Evolutionary conservation across 306 rosid genomes (phyloP).

Genomic region (Carpinus fangiana): DNA sequence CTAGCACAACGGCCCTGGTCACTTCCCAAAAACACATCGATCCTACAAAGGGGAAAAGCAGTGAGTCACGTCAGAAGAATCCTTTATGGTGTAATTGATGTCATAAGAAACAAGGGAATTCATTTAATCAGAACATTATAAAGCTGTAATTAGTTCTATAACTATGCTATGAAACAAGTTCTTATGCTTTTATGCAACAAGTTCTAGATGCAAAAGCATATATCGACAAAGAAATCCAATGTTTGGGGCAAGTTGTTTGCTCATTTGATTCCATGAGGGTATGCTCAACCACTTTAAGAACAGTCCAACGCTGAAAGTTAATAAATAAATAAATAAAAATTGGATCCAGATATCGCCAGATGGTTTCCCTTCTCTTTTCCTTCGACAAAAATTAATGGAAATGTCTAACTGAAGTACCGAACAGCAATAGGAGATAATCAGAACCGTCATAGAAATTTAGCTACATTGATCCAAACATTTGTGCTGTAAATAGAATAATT

Average conservation of each 20-base stretch:
- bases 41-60: conserved; percentile 38
- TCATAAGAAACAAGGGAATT: not conserved
- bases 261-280: not conserved
- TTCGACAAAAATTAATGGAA: not conserved
- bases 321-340: not conserved
- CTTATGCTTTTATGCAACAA: not conserved
- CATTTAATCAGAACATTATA: not conserved
- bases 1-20: conserved; percentile 78
- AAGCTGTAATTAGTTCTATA: not conserved
- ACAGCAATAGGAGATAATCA: not conserved
- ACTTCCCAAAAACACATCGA: conserved; percentile 77
- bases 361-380: not conserved
- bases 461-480: not conserved
- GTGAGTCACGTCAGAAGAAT: not conserved
- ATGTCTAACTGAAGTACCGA: not conserved
- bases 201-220: not conserved
- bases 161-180: too few species aligned
- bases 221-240: not conserved
- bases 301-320: not conserved
- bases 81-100: not conserved
- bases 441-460: not conserved
- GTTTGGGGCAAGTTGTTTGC: conserved; percentile 4
- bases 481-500: not conserved
- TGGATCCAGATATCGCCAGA: not conserved
- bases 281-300: not conserved